A percentile compares a stretch with the other conserved stretches of the same genome.
Conservation (phyloP, 2,329 filamentous ascomycete species). For the Plectosphaerella plurivora region DNA sequence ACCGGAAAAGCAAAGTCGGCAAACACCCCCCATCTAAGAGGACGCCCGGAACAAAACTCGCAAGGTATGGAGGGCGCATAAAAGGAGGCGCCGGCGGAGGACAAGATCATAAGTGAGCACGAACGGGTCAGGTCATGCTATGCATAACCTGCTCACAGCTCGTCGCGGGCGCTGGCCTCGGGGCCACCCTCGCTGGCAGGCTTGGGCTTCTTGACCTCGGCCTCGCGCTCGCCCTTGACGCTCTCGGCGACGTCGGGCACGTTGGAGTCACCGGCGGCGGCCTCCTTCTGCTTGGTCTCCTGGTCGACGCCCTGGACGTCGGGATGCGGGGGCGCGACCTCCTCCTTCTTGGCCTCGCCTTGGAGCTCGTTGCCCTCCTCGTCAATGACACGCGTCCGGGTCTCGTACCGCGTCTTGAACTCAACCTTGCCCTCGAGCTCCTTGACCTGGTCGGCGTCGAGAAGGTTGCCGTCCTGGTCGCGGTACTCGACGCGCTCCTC, state of each 20-base stretch:
- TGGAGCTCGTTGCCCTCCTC: slow-evolving; percentile 71
- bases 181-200: slow-evolving; percentile 56
- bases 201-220: slow-evolving; percentile 51
- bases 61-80: neutral
- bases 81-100: neutral
- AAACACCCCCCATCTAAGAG: no score
- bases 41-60: neutral
- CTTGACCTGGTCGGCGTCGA: slow-evolving; percentile 79
- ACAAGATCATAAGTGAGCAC: neutral
- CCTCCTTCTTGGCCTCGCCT: slow-evolving; percentile 4
- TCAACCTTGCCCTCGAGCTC: slow-evolving; percentile 86
- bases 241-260: slow-evolving; percentile 38
- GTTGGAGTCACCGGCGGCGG: slow-evolving; percentile 32
- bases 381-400: slow-evolving; percentile 81
- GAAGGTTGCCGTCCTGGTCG: slow-evolving; percentile 86
- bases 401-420: slow-evolving; percentile 94
- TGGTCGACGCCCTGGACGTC: slow-evolving; percentile 58
- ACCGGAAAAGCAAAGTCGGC: no score
- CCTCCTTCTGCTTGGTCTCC: slow-evolving; percentile 45
- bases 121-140: no score
- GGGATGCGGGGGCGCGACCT: slow-evolving; percentile 54
- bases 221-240: slow-evolving; percentile 55
- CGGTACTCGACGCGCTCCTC: slow-evolving; percentile 92
- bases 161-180: slow-evolving; percentile 45
- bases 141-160: slow-evolving; percentile 24